Conservation (phyloP, 495 filamentous ascomycete genomes). For the Geopyxis carbonaria region DNA sequence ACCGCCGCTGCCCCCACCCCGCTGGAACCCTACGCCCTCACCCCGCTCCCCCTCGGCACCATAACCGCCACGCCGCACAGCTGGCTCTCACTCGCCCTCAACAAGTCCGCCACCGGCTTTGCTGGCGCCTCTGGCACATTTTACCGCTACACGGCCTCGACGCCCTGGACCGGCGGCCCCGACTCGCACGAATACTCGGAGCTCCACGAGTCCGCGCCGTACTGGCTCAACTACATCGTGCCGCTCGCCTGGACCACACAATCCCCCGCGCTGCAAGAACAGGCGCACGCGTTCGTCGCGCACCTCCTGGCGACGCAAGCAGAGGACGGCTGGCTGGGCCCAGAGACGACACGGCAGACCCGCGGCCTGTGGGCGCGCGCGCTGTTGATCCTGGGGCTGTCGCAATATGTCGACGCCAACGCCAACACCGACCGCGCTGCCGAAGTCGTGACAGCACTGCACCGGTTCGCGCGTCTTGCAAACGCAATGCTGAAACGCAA, state of each 20-base stretch:
- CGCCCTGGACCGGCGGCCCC: constrained; percentile 41
- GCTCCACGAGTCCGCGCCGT: constrained; percentile 43
- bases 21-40: too few species aligned
- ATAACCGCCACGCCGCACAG: constrained; percentile 40
- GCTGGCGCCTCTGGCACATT: constrained; percentile 44
- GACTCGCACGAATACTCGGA: constrained; percentile 39
- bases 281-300: constrained; percentile 34
- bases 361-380: constrained; percentile 7
- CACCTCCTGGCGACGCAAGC: constrained; percentile 37
- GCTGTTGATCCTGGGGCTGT: constrained; percentile 6
- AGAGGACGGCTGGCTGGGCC: constrained; percentile 7
- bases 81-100: constrained; percentile 43
- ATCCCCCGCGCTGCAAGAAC: constrained; percentile 35
- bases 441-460: constrained; percentile 25
- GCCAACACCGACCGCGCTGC: constrained; percentile 22
- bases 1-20: too few species aligned
- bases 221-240: constrained; percentile 52
- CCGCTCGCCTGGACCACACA: constrained; percentile 43
- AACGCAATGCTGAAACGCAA: constrained; percentile 12
- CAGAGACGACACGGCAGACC: not conserved
- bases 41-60: constrained; percentile 38
- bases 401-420: constrained; percentile 13
- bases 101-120: constrained; percentile 37
- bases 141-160: constrained; percentile 39
- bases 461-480: constrained; percentile 27